phyloP scores from a whole-genome alignment of 139 green algal species.

The Coccomyxa sp. region DNA sequence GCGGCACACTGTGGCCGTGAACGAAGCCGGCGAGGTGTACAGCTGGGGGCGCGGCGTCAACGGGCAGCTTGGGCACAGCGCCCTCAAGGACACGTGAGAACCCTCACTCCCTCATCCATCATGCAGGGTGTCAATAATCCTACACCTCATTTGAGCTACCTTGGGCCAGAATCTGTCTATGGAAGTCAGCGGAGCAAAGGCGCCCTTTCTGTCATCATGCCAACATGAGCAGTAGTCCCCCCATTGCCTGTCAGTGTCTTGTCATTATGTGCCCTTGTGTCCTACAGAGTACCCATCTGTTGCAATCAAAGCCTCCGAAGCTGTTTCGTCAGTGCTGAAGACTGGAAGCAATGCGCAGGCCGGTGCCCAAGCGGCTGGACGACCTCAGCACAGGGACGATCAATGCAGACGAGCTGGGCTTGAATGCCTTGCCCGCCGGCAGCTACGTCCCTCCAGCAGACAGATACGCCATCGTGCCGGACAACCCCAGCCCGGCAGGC shows the following conservation, averaged over 20 bases:
- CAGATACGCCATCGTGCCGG: slow-evolving; percentile 48
- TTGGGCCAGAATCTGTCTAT: too few relatives aligned
- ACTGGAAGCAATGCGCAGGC: slow-evolving; percentile 10
- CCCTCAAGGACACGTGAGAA: slow-evolving; percentile 1
- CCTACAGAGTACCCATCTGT: too few relatives aligned
- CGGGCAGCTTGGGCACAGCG: slow-evolving; percentile 71
- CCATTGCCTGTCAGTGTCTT: too few relatives aligned
- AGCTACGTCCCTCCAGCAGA: slow-evolving; percentile 43
- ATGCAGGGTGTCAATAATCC: too few relatives aligned
- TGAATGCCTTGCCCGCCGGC: slow-evolving; percentile 2
- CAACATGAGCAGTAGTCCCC: too few relatives aligned
- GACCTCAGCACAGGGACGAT: slow-evolving; percentile 28
- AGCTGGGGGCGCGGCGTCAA: slow-evolving; percentile 80
- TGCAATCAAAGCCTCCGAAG: too few relatives aligned
- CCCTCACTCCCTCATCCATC: too few relatives aligned
- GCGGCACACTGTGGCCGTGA: slow-evolving; percentile 74
- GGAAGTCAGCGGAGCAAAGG: neutral
- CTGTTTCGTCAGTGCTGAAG: too few relatives aligned
- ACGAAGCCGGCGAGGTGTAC: slow-evolving; percentile 51
- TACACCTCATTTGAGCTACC: too few relatives aligned
- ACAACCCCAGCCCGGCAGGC: neutral
- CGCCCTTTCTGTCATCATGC: too few relatives aligned
- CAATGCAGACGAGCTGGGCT: slow-evolving; percentile 17
- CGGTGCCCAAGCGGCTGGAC: slow-evolving; percentile 19
- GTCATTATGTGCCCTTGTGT: too few relatives aligned